Base-by-base conservation (phyloP, 2,329 filamentous ascomycete genomes). In the Penicillium sp. region DNA sequence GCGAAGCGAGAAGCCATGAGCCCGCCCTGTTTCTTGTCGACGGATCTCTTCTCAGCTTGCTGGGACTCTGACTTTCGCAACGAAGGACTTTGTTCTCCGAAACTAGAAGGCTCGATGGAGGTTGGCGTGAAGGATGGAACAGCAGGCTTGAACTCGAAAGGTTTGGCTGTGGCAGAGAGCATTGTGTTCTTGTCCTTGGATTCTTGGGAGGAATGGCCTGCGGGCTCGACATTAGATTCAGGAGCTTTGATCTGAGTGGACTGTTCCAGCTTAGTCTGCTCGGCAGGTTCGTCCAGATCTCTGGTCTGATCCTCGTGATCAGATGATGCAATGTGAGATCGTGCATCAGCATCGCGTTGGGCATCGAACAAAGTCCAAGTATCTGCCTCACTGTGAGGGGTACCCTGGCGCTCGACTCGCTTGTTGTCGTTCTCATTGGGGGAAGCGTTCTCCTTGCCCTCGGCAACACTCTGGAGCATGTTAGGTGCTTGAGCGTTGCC, bases 141-240 rank as follows among this genome's bases (percentile, higher is more conserved):
- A 50, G 67, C 66, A 58, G 74, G 67, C 57, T 76, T 73, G 65
- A 78, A 81, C 54, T 82, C 82, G 70, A 95, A 96, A 0, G 89
- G 83, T 66, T 85, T 85, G 0, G 90, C 89, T 16, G 85, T 82
- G 4, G 89, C 88, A 35, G 90, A 93, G 25, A 93, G 78, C 4
- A 86, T 86, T 63, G 82, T 82, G 63, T 80, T 80, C 69, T 72
- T 73, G 46, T 59, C 61, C 54, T 69, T 65, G n/a, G 67, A 59
- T 48, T 65, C 62, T 16, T 67, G 53, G 35, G 50, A 37, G 50
- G 64, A 58, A 54, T 68, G 57, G 3, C 57, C 55, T n/a, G 60
- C 50, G 25, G 47, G 37, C 23, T 54, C 57, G 9, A 44, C 23
- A 19, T 53, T 50, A 26, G 53, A 43, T 33, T 62, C 35, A 10